Evolutionary conservation across 2,329 filamentous ascomycete species (phyloP).

Genomic region (Pseudogymnoascus sp.): DNA sequence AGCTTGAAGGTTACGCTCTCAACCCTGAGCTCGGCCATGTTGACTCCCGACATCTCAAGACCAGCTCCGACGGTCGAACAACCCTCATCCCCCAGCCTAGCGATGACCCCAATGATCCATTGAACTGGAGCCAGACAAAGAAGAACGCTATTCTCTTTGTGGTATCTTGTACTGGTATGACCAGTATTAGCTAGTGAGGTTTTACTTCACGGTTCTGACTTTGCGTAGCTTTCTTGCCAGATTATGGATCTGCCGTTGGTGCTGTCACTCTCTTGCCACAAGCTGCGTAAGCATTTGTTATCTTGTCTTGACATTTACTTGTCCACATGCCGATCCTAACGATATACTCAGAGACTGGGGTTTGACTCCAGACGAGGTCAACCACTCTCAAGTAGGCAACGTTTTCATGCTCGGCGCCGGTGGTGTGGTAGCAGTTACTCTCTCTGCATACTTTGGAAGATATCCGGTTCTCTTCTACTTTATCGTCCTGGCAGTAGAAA

Average conservation of each 20-base stretch:
- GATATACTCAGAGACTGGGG: neutral
- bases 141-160: constrained; percentile 42
- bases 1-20: constrained; percentile 10
- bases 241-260: constrained; percentile 9
- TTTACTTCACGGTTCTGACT: neutral
- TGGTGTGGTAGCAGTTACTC: constrained; percentile 20
- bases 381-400: constrained; percentile 43
- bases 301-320: neutral
- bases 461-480: constrained; percentile 29
- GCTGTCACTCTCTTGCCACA: neutral
- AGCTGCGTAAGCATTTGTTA: constrained; percentile 21
- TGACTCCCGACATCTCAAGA: constrained; percentile 37
- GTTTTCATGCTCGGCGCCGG: constrained; percentile 37
- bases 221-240: constrained; percentile 9
- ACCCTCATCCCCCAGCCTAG: constrained; percentile 32
- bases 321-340: neutral
- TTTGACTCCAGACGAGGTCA: constrained; percentile 35
- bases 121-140: constrained; percentile 35
- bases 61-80: constrained; percentile 40
- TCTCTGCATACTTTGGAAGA: constrained; percentile 37
- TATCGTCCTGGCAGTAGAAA: constrained; percentile 8
- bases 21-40: neutral
- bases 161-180: constrained; percentile 28
- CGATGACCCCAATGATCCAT: constrained; percentile 38
- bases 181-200: neutral